A percentile compares a stretch with the other conserved stretches of the same genome.
Evolutionary conservation across 1,139 yeast species (phyloP).

Genomic region (Yamadazyma trypodendri): DNA sequence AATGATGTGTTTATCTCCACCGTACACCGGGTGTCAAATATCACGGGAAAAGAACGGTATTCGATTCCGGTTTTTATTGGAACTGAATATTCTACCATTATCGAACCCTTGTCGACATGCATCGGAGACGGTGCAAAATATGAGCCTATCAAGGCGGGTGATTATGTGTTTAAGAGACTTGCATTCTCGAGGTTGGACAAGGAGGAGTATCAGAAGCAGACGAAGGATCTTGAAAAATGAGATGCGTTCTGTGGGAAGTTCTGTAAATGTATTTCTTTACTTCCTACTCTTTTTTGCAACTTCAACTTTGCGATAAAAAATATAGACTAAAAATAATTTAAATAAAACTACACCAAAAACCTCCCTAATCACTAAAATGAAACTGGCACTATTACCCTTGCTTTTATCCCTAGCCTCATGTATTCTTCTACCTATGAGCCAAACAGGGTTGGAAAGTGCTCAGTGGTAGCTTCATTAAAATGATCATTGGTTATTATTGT

Average conservation of each 20-base stretch:
- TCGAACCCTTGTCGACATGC: conserved; percentile 16
- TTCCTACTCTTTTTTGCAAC: too few species aligned
- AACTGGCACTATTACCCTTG: too few species aligned
- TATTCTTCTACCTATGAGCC: too few species aligned
- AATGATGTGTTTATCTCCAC: conserved; percentile 17
- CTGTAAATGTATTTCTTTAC: too few species aligned
- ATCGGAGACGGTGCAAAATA: conserved; percentile 15
- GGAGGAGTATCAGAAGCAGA: conserved; percentile 13
- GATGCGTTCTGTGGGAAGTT: too few species aligned
- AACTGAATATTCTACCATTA: conserved; percentile 15
- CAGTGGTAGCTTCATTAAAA: conserved; percentile 70
- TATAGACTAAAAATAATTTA: too few species aligned
- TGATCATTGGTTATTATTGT: conserved; percentile 60
- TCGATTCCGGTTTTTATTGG: conserved; percentile 17
- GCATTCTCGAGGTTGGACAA: conserved; percentile 15
- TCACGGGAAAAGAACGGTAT: conserved; percentile 16
- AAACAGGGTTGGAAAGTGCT: conserved; percentile 72
- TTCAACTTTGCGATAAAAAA: too few species aligned
- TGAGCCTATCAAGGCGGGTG: conserved; percentile 16
- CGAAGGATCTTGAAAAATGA: too few species aligned
- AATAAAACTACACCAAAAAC: too few species aligned
- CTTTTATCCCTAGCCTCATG: too few species aligned
- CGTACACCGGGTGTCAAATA: conserved; percentile 15
- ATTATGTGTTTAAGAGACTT: conserved; percentile 16
- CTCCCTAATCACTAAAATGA: too few species aligned